Evolutionary conservation across 108 stramenopile species (phyloP).

Genomic region (Nitzschia inconspicua): DNA sequence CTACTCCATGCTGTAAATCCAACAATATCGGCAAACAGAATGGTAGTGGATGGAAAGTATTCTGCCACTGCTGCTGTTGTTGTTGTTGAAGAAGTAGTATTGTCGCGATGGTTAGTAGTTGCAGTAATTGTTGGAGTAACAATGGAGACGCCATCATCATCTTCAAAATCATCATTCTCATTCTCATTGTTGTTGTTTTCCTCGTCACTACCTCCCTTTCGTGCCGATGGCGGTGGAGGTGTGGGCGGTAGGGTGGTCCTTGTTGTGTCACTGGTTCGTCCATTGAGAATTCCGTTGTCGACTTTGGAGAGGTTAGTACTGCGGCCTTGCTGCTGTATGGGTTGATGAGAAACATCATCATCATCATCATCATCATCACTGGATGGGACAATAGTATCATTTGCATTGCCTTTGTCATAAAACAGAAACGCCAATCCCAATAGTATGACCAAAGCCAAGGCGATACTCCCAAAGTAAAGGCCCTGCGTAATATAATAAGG

Average conservation of each 20-base stretch:
- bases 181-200: not conserved
- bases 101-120: not conserved
- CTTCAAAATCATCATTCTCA: not conserved
- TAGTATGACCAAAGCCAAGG: not conserved
- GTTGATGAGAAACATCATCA: no score
- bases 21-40: slow-evolving; percentile 13
- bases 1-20: slow-evolving; percentile 10
- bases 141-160: not conserved
- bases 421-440: not conserved
- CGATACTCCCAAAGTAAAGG: no score
- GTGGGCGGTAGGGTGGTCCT: no score
- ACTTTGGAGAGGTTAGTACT: no score
- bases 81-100: not conserved
- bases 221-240: no score
- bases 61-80: slow-evolving; percentile 3
- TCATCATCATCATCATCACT: not conserved
- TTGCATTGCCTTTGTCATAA: not conserved
- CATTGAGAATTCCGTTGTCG: no score
- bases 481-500: no score
- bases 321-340: no score
- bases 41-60: slow-evolving; percentile 10
- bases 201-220: not conserved
- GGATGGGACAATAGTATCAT: not conserved
- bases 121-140: not conserved
- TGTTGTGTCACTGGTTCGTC: no score